Evolutionary conservation across 495 filamentous ascomycete genomes (phyloP), one percentile per base, ranked within the genome.

Genomic region (Aspergillus mulundensis): DNA sequence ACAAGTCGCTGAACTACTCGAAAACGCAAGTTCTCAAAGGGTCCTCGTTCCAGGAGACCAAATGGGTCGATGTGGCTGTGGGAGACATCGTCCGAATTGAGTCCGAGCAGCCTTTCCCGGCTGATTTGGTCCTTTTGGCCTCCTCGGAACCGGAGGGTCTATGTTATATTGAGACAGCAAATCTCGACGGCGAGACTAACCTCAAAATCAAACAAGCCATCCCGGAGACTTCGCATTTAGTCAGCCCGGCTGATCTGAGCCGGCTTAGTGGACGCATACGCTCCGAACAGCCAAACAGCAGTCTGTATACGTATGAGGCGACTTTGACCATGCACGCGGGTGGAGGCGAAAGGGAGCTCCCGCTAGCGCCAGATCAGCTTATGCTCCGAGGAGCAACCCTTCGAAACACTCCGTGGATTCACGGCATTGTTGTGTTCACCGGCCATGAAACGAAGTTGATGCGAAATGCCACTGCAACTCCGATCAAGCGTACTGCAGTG

Each of bases 371-470:
- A 0, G 89, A 94, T 63, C 87, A 93, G 64, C 78, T 99, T 20
- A 77, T 99, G 16, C 82, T 99, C 36, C 84, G 95, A 73, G 95
- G 95, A 44, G 95, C 95, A 12, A 97, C 94, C 4, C 76, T 99
- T 40, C 82, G 95, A 51, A 99, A 99, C 62, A 99, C 95, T 10
- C 93, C 93, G 19, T 99, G 95, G 95, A 85, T 99, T 51, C 90
- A 97, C 69, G 95, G 92, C 28, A 84, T 94, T 51, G 95, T 97
- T 57, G 92, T 97, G 15, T 99, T 99, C 61, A 99, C 92, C 18
- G 95, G 95, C 53, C 95, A 99, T 69, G 93, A 99, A 74, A 97
- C 95, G 24, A 99, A 99, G 69, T 78, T 99, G 62, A 97, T 99
- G 95, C 84, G 95, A 54, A 99, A 99, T 68, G 95, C 95, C 24